Evolutionary conservation across 75 land plant genomes (phyloP), one percentile per base, ranked within the genome.

Genomic region (Picea glauca): DNA sequence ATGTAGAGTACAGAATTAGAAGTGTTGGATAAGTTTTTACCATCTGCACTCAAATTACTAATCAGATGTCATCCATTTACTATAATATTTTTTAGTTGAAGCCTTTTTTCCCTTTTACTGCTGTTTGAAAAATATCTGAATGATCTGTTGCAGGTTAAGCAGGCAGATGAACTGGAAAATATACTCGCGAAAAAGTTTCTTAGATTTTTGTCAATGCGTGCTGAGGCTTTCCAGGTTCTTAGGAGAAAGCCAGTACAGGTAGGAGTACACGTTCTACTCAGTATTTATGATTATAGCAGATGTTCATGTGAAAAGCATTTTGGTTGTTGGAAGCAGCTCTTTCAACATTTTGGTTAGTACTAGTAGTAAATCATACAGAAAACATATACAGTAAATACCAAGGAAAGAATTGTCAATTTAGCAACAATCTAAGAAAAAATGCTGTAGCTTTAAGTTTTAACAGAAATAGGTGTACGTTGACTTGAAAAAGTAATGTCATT

Each of bases 201-300:
- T 80, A 86, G 99, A 78, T 96, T 96, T 80, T 78, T 96, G 82
- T 94, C 99, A 59, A 96, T 96, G 99, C 90, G 99, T 72, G 99
- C 99, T 59, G 99, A 96, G 78, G 94, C 99, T 68, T 96, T 96
- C 80, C 90, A 96, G 70, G 95, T 96, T 23, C 85, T 96, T 68
- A 87, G 99, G 70, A 87, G 99, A 81, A 96, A 96, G 77, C 99
- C 99, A 74, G 98, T 96, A 14, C 98, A 96, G 93, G 99, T 93
- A 86, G 58, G 26, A 70, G 40, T 38, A 70, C 40, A 70, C 20
- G 5, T 70, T n/a, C 74, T 32, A 20, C 23, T n/a, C 50, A n/a
- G 50, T 70, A 20, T 38, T 70, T 43, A n/a, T 43, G 43, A 35
- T 66, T 6, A 20, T 66, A 35, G 18, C 35, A 66, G 20, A 15